Base-by-base conservation (phyloP, 2,329 filamentous ascomycete species). In the Neonectria magnoliae region DNA sequence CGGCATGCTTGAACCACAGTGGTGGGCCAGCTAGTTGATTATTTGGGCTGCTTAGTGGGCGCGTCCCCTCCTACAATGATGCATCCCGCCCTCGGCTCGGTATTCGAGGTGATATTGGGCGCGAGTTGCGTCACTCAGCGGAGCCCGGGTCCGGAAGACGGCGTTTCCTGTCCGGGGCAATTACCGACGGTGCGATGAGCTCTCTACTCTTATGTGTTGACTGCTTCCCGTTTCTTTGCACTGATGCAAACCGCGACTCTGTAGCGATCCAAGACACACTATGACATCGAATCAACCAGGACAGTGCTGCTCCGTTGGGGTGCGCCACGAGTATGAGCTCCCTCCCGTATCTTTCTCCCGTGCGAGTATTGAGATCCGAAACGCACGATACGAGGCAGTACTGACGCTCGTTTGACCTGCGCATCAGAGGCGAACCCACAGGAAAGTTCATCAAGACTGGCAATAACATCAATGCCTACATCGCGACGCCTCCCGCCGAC, bases 231-330 rank as follows among this genome's bases (percentile, higher is more conserved):
- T 42, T 45, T 33, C 18, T 14, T 20, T 20, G n/a, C 18, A 7
- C 31, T 51, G 20, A 44, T 36, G 10, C 38, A 36, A 27, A 25
- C 36, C 29, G 25, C 47, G 55, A 45, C 18, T n/a, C 31, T 29
- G 31, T 8, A 22, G 16, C 55, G 33, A 33, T 51, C 41, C 31
- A 55, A n/a, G 53, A 42, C 41, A 52, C 50, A 56, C 47, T 58
- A 88, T 88, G 86, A 83, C 86, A 38, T 88, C 86, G 3, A 81
- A 86, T 70, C 80, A 82, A 59, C 85, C 85, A 13, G 83, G 73
- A 60, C 71, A 78, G 58, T 88, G 86, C 82, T 88, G 86, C 78
- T 80, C 80, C 33, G 71, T 82, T 58, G 86, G 85, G 64, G 77
- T 84, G 64, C 84, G 81, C 75, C 85, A 87, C 69, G 82, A 85